Conservation (phyloP, 2,329 filamentous ascomycete genomes). For the Phyllosticta citribraziliensis region DNA sequence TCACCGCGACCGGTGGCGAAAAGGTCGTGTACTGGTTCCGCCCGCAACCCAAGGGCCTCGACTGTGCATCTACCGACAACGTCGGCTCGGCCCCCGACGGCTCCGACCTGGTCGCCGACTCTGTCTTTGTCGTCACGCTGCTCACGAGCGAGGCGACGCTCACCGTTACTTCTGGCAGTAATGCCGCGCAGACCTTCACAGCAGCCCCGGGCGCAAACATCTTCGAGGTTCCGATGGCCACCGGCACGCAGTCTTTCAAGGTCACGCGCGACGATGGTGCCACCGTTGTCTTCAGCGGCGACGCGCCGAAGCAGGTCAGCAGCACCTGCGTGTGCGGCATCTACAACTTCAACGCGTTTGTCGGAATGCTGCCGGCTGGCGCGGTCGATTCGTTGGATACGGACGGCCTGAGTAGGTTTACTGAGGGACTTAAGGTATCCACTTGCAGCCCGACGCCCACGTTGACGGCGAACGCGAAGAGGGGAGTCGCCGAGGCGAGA, state of each 20-base stretch:
- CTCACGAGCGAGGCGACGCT: conserved; percentile 28
- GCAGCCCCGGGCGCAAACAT: conserved; percentile 39
- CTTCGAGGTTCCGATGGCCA: conserved; percentile 37
- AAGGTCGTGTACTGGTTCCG: conserved; percentile 49
- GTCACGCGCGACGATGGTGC: conserved; percentile 23
- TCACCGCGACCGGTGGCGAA: conserved; percentile 22
- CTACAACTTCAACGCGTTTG: conserved; percentile 50
- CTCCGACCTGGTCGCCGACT: conserved; percentile 39
- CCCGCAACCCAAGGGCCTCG: conserved; percentile 35
- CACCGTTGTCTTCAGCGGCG: conserved; percentile 34
- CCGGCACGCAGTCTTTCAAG: neutral
- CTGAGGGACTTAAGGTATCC: conserved; percentile 12
- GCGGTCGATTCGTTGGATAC: conserved; percentile 13
- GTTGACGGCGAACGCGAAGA: neutral
- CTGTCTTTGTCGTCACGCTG: conserved; percentile 44
- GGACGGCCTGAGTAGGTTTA: conserved; percentile 12
- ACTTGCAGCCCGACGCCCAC: conserved; percentile 11
- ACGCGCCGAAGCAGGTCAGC: conserved; percentile 41
- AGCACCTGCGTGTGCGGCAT: conserved; percentile 42
- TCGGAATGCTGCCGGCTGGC: conserved; percentile 39
- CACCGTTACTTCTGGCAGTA: conserved; percentile 35
- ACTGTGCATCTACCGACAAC: conserved; percentile 46
- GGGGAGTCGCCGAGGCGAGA: neutral
- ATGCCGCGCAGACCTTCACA: conserved; percentile 32
- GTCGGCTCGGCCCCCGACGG: conserved; percentile 36